phyloP scores from a whole-genome alignment of 768 basidiomycete species.

The Boletus sensibilis region DNA sequence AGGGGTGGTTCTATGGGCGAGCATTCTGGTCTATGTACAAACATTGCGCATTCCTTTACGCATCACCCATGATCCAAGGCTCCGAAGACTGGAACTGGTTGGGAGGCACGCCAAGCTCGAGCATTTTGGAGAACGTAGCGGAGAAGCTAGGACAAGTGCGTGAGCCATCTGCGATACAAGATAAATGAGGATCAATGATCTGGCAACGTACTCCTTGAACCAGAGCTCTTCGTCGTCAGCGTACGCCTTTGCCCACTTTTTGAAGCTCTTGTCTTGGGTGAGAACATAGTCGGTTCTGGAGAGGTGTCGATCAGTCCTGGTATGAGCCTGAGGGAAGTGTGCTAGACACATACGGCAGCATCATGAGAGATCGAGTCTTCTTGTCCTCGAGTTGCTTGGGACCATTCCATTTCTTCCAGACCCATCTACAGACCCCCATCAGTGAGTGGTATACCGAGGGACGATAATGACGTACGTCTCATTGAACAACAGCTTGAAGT shows the following conservation, averaged over 20 bases:
- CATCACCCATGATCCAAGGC: constrained; percentile 62
- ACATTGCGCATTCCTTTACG: constrained; percentile 21
- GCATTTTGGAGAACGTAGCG: constrained; percentile 67
- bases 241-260: constrained; percentile 83
- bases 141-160: constrained; percentile 66
- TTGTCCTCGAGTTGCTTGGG: constrained; percentile 95
- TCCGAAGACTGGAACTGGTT: constrained; percentile 72
- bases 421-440: constrained; percentile 49
- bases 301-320: background rate
- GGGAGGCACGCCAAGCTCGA: constrained; percentile 91
- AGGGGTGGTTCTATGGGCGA: background rate
- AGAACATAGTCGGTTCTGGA: constrained; percentile 83
- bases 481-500: constrained; percentile 78
- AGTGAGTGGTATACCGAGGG: background rate
- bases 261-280: constrained; percentile 88
- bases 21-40: background rate
- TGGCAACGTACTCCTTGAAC: constrained; percentile 82
- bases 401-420: constrained; percentile 94
- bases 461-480: constrained; percentile 57
- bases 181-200: background rate
- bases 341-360: constrained; percentile 73
- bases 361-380: constrained; percentile 86
- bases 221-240: constrained; percentile 82
- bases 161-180: background rate
- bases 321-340: background rate